Percentiles rank a stretch among this genome's conserved stretches.
Conservation (phyloP, 768 basidiomycete species). For the Serendipita vermifera region DNA sequence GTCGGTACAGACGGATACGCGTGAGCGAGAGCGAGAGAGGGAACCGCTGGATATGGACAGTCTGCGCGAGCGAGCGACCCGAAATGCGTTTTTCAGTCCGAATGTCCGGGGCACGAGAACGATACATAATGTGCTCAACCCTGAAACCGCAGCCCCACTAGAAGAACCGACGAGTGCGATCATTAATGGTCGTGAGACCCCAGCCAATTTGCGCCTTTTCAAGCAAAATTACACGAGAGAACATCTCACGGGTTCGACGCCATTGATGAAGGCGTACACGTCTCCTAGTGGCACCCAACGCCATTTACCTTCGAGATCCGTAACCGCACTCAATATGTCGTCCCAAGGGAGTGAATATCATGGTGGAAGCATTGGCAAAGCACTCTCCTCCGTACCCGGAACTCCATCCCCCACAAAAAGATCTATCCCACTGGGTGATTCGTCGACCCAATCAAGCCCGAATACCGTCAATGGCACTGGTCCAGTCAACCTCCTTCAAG, state of each 20-base stretch:
- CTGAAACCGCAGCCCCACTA: neutral
- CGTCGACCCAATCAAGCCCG: neutral
- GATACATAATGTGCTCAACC: neutral
- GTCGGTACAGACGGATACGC: too few species aligned
- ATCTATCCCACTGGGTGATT: too few species aligned
- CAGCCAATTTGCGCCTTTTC: neutral
- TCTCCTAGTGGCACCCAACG: neutral
- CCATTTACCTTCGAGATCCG: neutral
- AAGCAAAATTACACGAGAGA: neutral
- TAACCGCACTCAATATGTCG: neutral
- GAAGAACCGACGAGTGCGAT: too few species aligned
- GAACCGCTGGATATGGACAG: neutral
- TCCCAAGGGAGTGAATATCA: too few species aligned
- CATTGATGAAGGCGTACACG: neutral
- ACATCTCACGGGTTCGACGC: too few species aligned
- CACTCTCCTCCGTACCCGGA: too few species aligned
- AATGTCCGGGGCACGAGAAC: neutral
- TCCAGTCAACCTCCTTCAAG: slow-evolving; percentile 18
- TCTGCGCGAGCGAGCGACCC: neutral
- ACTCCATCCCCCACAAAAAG: too few species aligned
- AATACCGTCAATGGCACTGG: neutral
- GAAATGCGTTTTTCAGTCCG: neutral
- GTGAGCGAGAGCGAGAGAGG: too few species aligned
- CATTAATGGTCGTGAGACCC: neutral
- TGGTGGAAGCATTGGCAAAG: too few species aligned